These are phyloP conservation scores for Colletotrichum scovillei DNA, from an alignment of 2,329 filamentous ascomycete species.

Conservation along the genomic window DNA sequence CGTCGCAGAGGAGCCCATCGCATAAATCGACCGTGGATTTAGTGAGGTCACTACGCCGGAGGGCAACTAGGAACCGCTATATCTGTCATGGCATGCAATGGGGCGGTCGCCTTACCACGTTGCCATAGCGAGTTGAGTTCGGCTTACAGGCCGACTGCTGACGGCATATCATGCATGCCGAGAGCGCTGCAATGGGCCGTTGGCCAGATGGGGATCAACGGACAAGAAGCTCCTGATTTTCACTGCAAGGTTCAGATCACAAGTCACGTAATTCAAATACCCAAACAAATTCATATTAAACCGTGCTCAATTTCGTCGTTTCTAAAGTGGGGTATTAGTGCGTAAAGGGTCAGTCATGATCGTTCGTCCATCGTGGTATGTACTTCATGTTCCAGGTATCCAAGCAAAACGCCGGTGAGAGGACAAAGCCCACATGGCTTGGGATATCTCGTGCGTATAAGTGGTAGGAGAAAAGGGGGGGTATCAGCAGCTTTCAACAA, in stretches of 20 bases:
- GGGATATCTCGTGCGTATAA: constrained; percentile 9
- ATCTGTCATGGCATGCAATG: neutral
- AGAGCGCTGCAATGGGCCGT: neutral
- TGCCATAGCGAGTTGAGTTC: neutral
- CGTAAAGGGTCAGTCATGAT: constrained; percentile 7
- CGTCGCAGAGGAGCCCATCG: constrained; percentile 85
- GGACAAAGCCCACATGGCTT: neutral
- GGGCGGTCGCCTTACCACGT: neutral
- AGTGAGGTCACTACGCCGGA: neutral
- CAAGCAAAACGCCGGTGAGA: constrained; percentile 15
- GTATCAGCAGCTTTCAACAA: constrained; percentile 12
- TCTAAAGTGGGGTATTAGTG: constrained; percentile 27
- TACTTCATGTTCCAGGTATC: neutral
- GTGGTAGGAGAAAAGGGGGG: neutral
- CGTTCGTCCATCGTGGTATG: constrained; percentile 12
- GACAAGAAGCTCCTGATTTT: neutral
- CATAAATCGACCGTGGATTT: constrained; percentile 38
- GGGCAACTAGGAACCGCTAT: neutral
- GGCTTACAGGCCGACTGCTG: constrained; percentile 10
- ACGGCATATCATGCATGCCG: neutral
- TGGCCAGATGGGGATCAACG: neutral
- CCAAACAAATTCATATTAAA: constrained; percentile 14
- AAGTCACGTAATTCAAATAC: constrained; percentile 30
- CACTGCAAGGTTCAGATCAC: neutral
- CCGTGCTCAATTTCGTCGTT: constrained; percentile 1